Percentiles rank a stretch among this genome's conserved stretches.
Conservation (phyloP, 2,329 filamentous ascomycete species). For the Pseudodiploospora longispora region DNA sequence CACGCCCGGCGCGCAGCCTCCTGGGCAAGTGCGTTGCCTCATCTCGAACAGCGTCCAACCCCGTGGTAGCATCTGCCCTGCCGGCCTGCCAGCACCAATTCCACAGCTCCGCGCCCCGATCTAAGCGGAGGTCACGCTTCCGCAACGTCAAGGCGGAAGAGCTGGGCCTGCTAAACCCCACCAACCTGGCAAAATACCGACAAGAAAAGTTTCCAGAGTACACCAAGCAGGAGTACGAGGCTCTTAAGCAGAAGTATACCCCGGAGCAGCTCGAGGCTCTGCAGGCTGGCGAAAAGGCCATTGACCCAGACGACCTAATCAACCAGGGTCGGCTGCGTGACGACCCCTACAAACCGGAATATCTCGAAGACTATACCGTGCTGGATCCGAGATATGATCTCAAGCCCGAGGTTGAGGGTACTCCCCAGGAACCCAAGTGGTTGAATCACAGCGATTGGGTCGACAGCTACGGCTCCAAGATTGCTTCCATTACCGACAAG, state of each 20-base stretch:
- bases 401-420: slow-evolving; percentile 40
- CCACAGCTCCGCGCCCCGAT: slow-evolving; percentile 42
- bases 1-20: slow-evolving; percentile 46
- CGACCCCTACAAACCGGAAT: slow-evolving; percentile 65
- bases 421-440: slow-evolving; percentile 47
- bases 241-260: slow-evolving; percentile 62
- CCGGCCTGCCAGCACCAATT: slow-evolving; percentile 29
- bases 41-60: slow-evolving; percentile 16
- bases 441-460: slow-evolving; percentile 52
- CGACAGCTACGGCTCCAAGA: slow-evolving; percentile 46
- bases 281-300: slow-evolving; percentile 68
- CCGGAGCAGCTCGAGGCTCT: slow-evolving; percentile 75
- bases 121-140: slow-evolving; percentile 42
- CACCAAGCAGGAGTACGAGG: slow-evolving; percentile 54
- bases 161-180: slow-evolving; percentile 40
- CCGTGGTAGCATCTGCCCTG: slow-evolving; percentile 10
- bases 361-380: slow-evolving; percentile 75
- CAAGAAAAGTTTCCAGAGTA: slow-evolving; percentile 53
- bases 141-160: slow-evolving; percentile 44
- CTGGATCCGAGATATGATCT: slow-evolving; percentile 74
- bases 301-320: slow-evolving; percentile 66
- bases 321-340: slow-evolving; percentile 62
- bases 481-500: slow-evolving; percentile 34
- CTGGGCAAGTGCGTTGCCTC: slow-evolving; percentile 41
- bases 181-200: slow-evolving; percentile 36